Evolutionary conservation across 768 basidiomycete genomes (phyloP).

Genomic region (Chalciporus piperatus): DNA sequence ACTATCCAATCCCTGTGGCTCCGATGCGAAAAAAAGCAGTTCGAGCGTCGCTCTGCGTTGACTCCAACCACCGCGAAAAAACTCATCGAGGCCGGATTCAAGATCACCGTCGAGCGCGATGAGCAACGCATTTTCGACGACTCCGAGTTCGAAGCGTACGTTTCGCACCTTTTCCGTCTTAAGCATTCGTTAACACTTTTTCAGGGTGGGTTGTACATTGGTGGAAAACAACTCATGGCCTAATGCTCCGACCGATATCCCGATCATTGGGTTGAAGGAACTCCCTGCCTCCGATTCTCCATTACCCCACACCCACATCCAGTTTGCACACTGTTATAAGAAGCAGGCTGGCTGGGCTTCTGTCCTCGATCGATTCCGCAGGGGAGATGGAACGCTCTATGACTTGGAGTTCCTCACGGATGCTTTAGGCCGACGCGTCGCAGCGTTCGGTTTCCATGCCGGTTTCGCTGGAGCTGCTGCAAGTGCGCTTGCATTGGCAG

Average conservation of each 20-base stretch:
- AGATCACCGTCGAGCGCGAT: slow-evolving; percentile 90
- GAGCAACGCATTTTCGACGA: slow-evolving; percentile 93
- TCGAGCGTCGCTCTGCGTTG: slow-evolving; percentile 89
- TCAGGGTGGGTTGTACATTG: slow-evolving; percentile 86
- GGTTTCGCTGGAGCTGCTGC: slow-evolving; percentile 98
- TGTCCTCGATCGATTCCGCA: slow-evolving; percentile 81
- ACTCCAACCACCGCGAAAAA: slow-evolving; percentile 89
- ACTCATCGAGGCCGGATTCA: slow-evolving; percentile 87
- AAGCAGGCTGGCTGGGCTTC: slow-evolving; percentile 88
- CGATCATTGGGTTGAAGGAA: slow-evolving; percentile 96
- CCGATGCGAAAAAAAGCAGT: slow-evolving; percentile 94
- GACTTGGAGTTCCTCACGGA: slow-evolving; percentile 96
- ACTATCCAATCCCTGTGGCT: slow-evolving; percentile 71
- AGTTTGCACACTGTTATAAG: slow-evolving; percentile 99
- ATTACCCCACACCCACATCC: slow-evolving; percentile 91
- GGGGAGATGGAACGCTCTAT: slow-evolving; percentile 83
- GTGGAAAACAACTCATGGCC: slow-evolving; percentile 90
- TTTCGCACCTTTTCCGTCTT: slow-evolving; percentile 8
- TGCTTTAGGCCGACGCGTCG: slow-evolving; percentile 80
- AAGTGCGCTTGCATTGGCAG: slow-evolving; percentile 76
- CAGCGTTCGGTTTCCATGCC: slow-evolving; percentile 97
- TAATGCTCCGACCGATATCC: slow-evolving; percentile 63
- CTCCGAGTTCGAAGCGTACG: slow-evolving; percentile 88
- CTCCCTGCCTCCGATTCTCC: slow-evolving; percentile 81
- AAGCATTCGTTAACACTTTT: neutral